Base-by-base conservation (phyloP, 768 basidiomycete genomes). In the Podaxis sp. region DNA sequence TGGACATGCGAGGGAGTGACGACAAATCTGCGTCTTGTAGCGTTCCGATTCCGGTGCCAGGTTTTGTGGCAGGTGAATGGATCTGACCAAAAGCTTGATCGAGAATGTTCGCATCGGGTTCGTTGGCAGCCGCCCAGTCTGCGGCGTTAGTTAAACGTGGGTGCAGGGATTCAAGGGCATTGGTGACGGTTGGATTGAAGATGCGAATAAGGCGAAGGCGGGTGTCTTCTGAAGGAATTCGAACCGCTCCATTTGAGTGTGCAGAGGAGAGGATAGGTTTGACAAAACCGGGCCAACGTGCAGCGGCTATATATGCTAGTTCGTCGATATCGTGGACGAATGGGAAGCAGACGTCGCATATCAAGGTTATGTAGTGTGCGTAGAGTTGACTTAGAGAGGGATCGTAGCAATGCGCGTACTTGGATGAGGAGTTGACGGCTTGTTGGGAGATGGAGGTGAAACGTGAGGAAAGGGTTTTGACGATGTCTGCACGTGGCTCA, bases 281-380 rank as follows among this genome's bases (percentile, higher is more conserved):
- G 1, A 88, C 81, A 66, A 92, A 93, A 2, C 86, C 88, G 0
- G 91, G 90, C 91, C 93, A 94, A 22, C 87, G 81, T 5, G 92
- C 89, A 0, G 88, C 86, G 2, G 89, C 85, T 29, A 94, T 82
- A 68, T 93, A 94, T 47, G 82, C 80, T 1, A 94, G 77, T 68
- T 94, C 92, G 54, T 84, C 71, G 0, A 85, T 83, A 67, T 93
- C 87, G 43, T 80, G 81, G 2, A 84, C 86, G 71, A 87, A 92
- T 5, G 84, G 79, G 22, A 80, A 81, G 69, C 91, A 86, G 33
- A 83, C 77, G 52, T 84, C 81, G 68, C 84, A 84, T 2, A 94
- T 72, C 9, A 83, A 76, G 6, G 81, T 76, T 19, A 80, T 70
- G 64, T 88, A 94, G 60, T 88, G 85, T n/a, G 77, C 69, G 65